Conservation (phyloP, 2,329 filamentous ascomycete genomes). For the Zymoseptoria crescenta region DNA sequence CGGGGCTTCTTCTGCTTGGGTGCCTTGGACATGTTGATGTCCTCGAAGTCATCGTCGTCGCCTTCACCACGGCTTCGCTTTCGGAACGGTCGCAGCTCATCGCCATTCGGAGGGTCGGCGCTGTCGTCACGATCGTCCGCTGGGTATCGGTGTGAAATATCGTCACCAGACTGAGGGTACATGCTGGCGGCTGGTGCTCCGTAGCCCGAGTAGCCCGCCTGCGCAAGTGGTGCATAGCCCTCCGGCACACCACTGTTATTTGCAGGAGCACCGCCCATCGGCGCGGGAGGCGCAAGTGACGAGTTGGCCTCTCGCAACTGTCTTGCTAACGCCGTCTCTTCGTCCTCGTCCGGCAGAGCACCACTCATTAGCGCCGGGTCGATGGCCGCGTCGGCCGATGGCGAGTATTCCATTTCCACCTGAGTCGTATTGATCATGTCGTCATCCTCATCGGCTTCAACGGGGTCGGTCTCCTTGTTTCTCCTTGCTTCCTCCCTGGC, state of each 20-base stretch:
- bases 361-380: constrained; percentile 28
- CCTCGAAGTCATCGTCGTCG: constrained; percentile 27
- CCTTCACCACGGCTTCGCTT: constrained; percentile 22
- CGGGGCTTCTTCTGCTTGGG: constrained; percentile 29
- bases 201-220: constrained; percentile 23
- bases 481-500: constrained; percentile 48
- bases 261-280: constrained; percentile 21
- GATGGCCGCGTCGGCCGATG: constrained; percentile 25
- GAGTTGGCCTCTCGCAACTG: constrained; percentile 26
- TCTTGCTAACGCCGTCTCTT: constrained; percentile 23
- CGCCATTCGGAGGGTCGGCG: constrained; percentile 17
- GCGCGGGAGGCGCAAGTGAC: constrained; percentile 22
- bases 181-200: constrained; percentile 22
- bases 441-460: constrained; percentile 40
- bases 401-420: constrained; percentile 37
- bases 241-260: constrained; percentile 16
- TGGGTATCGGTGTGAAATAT: constrained; percentile 23
- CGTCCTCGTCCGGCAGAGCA: constrained; percentile 14
- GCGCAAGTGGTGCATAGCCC: constrained; percentile 26
- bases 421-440: constrained; percentile 30
- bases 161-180: constrained; percentile 23
- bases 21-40: constrained; percentile 31
- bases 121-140: constrained; percentile 20
- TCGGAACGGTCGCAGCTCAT: constrained; percentile 19
- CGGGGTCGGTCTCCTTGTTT: constrained; percentile 35